These are phyloP conservation scores for Xylariaceae sp. DNA, from an alignment of 2,329 filamentous ascomycete genomes.

Conservation along the genomic window DNA sequence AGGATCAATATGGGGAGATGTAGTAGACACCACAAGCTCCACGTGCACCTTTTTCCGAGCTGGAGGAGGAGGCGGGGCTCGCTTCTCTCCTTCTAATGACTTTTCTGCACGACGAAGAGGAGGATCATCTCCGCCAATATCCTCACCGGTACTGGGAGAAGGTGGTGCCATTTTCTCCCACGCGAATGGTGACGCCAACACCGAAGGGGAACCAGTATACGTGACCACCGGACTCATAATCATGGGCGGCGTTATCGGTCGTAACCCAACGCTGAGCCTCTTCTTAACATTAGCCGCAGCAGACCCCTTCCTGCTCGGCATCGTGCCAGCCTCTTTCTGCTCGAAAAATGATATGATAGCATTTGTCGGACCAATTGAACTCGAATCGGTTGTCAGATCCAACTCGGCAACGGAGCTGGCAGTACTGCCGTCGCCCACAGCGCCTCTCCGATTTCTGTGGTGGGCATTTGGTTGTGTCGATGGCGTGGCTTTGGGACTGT, in stretches of 20 bases:
- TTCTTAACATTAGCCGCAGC: constrained; percentile 31
- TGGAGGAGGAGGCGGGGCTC: constrained; percentile 26
- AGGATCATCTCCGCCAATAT: not conserved
- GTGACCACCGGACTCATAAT: constrained; percentile 27
- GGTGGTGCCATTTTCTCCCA: constrained; percentile 20
- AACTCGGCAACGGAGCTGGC: constrained; percentile 29
- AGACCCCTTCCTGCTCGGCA: constrained; percentile 27
- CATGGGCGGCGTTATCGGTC: constrained; percentile 33
- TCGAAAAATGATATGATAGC: constrained; percentile 67
- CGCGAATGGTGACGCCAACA: constrained; percentile 18
- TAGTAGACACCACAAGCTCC: constrained; percentile 8
- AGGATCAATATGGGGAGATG: constrained; percentile 1
- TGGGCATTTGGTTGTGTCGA: constrained; percentile 23
- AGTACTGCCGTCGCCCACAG: constrained; percentile 30
- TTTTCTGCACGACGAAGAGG: not conserved
- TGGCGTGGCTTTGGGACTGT: constrained; percentile 36
- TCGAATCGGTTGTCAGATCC: constrained; percentile 45
- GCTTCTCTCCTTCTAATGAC: constrained; percentile 9
- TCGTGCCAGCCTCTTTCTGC: constrained; percentile 34
- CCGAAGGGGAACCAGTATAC: constrained; percentile 24
- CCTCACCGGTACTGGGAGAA: constrained; percentile 12
- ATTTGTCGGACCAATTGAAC: constrained; percentile 56
- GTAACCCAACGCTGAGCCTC: constrained; percentile 24
- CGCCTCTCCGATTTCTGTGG: constrained; percentile 26
- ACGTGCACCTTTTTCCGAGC: constrained; percentile 18